A percentile compares a stretch with the other conserved stretches of the same genome.
phyloP scores from a whole-genome alignment of 345 rosid genomes.

The Arabis alpina region DNA sequence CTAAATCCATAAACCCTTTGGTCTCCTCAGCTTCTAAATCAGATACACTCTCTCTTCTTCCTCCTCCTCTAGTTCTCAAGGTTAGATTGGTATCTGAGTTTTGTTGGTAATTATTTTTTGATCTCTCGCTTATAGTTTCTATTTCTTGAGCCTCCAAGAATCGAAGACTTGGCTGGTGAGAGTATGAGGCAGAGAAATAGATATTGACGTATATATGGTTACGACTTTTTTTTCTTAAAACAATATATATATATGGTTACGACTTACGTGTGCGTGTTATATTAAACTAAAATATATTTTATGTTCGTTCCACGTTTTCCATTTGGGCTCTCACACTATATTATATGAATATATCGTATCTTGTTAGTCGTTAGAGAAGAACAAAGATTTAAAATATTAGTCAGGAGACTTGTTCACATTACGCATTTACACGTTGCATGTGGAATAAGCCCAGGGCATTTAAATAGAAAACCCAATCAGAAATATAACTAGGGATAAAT shows the following conservation, averaged over 20 bases:
- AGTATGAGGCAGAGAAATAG: constrained; percentile 7
- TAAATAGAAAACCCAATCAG: no score
- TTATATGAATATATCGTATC: not conserved
- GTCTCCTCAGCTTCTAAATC: constrained; percentile 80
- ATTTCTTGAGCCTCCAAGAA: constrained; percentile 54
- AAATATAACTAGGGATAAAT: no score
- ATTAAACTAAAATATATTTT: not conserved
- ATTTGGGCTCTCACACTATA: constrained; percentile 4
- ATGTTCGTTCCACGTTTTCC: constrained; percentile 27
- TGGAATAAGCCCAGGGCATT: no score
- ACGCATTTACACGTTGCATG: constrained; percentile 10
- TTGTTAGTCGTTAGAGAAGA: not conserved
- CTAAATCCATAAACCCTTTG: constrained; percentile 89
- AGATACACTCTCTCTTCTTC: constrained; percentile 60
- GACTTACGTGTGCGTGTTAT: constrained; percentile 1
- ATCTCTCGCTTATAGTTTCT: constrained; percentile 47
- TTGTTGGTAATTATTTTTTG: constrained; percentile 16
- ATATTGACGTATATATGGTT: no score
- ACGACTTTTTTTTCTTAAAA: no score
- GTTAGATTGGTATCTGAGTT: constrained; percentile 35
- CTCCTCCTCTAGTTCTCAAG: constrained; percentile 15
- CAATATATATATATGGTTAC: not conserved
- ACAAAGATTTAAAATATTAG: not conserved
- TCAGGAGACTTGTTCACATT: constrained; percentile 10
- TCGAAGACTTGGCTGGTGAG: constrained; percentile 8